Evolutionary conservation across 192 early-diverging fungal species (phyloP).

Genomic region (Chytriomyces hyalinus): DNA sequence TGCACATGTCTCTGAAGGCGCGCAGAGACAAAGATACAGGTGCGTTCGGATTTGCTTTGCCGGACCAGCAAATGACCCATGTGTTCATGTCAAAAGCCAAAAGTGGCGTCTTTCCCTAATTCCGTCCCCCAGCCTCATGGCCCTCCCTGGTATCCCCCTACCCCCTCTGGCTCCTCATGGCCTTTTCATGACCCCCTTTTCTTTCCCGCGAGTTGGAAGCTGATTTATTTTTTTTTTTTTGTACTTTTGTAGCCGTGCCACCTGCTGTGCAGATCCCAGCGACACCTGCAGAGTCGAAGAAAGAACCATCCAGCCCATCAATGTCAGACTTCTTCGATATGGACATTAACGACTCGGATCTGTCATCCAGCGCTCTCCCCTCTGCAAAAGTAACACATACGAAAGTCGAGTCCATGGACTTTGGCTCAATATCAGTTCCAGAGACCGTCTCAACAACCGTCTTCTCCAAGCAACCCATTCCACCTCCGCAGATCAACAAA

Average conservation of each 20-base stretch:
- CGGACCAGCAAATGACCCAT: too few relatives aligned
- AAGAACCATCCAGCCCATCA: background rate
- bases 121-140: too few relatives aligned
- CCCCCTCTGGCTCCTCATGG: too few relatives aligned
- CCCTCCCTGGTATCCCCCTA: too few relatives aligned
- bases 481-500: constrained; percentile 19
- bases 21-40: constrained; percentile 21
- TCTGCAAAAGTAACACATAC: too few relatives aligned
- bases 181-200: too few relatives aligned
- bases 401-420: background rate
- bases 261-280: background rate
- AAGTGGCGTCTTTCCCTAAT: too few relatives aligned
- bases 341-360: background rate
- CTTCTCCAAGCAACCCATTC: constrained; percentile 34
- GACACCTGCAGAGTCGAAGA: background rate
- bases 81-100: too few relatives aligned
- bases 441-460: background rate
- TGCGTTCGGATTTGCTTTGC: background rate
- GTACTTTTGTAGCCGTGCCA: too few relatives aligned
- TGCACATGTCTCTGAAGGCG: constrained; percentile 68
- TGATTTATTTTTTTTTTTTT: too few relatives aligned
- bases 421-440: background rate
- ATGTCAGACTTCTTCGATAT: constrained; percentile 24
- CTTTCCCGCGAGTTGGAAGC: too few relatives aligned
- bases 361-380: too few relatives aligned